Percentiles rank a stretch among this genome's conserved stretches.
Evolutionary conservation across 1,284 basidiomycete species (phyloP).

Genomic region (Tilletia caries): DNA sequence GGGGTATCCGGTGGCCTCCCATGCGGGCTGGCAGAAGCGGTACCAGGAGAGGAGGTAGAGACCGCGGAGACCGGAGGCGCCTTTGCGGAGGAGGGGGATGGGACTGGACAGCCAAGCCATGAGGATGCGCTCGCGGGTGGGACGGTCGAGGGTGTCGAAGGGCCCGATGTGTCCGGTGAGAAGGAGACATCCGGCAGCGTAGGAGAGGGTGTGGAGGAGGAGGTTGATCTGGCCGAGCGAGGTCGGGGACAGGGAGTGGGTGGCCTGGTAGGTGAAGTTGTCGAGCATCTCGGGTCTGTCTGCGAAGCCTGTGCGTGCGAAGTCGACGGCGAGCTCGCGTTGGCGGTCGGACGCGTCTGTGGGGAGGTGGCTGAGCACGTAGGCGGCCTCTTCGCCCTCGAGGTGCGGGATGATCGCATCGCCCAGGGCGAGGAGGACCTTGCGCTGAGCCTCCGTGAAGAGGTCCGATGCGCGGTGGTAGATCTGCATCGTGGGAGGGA

Average conservation of each 20-base stretch:
- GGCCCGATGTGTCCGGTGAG: conserved; percentile 45
- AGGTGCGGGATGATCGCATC: conserved; percentile 44
- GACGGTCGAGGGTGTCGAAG: conserved; percentile 34
- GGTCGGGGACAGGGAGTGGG: conserved; percentile 32
- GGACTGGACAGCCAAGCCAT: conserved; percentile 37
- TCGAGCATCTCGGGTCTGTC: conserved; percentile 39
- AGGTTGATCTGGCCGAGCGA: conserved; percentile 35
- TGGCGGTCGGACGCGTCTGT: conserved; percentile 34
- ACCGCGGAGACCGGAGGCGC: conserved; percentile 39
- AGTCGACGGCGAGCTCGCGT: conserved; percentile 34
- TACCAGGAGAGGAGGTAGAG: conserved; percentile 46
- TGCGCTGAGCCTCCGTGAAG: conserved; percentile 13
- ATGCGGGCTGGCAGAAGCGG: conserved; percentile 38
- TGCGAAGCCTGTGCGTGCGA: conserved; percentile 38
- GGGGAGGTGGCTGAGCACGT: conserved; percentile 40
- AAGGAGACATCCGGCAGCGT: conserved; percentile 41
- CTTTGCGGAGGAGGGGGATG: conserved; percentile 43
- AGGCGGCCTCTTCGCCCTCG: conserved; percentile 34
- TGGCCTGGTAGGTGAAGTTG: conserved; percentile 37
- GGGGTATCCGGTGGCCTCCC: conserved; percentile 49
- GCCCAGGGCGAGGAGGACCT: conserved; percentile 44
- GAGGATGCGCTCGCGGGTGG: conserved; percentile 30
- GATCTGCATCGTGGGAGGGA: neutral
- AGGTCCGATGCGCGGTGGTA: neutral
- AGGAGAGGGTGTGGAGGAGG: conserved; percentile 40